phyloP scores from a whole-genome alignment of 306 rosid species.

The Quercus glauca region DNA sequence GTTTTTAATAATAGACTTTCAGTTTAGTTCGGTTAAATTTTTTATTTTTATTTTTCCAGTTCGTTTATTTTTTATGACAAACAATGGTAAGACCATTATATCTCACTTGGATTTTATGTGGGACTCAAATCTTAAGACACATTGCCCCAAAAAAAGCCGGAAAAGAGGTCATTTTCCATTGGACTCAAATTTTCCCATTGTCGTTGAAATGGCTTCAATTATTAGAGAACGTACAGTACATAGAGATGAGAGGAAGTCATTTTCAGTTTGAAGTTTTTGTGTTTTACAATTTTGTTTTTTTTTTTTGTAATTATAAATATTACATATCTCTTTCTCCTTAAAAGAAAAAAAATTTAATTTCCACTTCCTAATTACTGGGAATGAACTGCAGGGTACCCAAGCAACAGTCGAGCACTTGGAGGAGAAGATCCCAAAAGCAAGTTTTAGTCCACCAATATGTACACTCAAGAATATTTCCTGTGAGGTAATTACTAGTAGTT shows the following conservation, averaged over 20 bases:
- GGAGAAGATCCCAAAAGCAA: not conserved
- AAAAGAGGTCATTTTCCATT: not conserved
- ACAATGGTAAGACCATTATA: no score
- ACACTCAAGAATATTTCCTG: conserved; percentile 1
- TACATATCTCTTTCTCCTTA: no score
- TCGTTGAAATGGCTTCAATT: no score
- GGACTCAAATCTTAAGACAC: not conserved
- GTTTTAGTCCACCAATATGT: not conserved
- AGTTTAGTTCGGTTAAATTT: no score
- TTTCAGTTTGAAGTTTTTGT: not conserved
- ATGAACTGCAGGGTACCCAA: not conserved
- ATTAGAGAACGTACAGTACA: not conserved
- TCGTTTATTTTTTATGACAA: no score
- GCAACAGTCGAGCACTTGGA: not conserved
- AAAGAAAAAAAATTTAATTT: no score
- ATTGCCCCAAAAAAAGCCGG: not conserved
- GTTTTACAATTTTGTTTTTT: not conserved
- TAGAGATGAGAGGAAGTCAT: not conserved
- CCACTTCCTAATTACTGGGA: not conserved
- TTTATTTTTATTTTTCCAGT: no score
- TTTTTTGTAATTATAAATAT: not conserved
- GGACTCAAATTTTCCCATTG: no score
- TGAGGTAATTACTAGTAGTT: not conserved
- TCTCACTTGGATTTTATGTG: no score
- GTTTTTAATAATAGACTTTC: no score